A percentile compares a stretch with the other conserved stretches of the same genome.
These are phyloP conservation scores for Cladosporium halotolerans DNA, from an alignment of 2,329 filamentous ascomycete species.

Conservation along the genomic window DNA sequence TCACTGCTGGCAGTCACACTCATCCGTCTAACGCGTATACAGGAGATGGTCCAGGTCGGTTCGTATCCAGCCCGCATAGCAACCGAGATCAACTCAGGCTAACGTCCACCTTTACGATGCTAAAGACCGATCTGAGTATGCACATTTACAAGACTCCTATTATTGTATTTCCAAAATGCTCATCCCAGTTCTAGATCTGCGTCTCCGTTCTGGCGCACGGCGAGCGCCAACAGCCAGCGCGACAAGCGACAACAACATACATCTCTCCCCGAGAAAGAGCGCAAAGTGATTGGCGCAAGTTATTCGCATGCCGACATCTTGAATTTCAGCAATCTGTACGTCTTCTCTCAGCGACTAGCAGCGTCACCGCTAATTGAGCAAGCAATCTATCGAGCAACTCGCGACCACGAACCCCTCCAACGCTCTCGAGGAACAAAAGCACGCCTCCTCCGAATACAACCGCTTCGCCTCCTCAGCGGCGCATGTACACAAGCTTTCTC, in stretches of 20 bases:
- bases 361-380: background rate
- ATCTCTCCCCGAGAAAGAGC: conserved; percentile 53
- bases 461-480: conserved; percentile 45
- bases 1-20: background rate
- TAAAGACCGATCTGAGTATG: conserved; percentile 33
- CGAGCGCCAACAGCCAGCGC: conserved; percentile 41
- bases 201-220: conserved; percentile 80
- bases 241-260: conserved; percentile 26
- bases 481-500: conserved; percentile 73
- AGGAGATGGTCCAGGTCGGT: conserved; percentile 99
- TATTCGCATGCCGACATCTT: conserved; percentile 96
- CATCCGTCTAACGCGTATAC: conserved; percentile 26
- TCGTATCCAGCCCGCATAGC: conserved; percentile 44
- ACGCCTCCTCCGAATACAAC: conserved; percentile 29
- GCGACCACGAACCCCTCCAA: conserved; percentile 67
- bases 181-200: conserved; percentile 53
- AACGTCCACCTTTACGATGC: conserved; percentile 31
- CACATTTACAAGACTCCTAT: background rate
- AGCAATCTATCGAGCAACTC: conserved; percentile 32
- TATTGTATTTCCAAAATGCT: background rate
- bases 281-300: conserved; percentile 79
- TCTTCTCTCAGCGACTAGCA: conserved; percentile 6
- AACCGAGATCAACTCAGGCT: conserved; percentile 27
- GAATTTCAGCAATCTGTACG: conserved; percentile 75
- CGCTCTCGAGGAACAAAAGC: conserved; percentile 52